Evolutionary conservation across 192 early-diverging fungal genomes (phyloP), one percentile per base, ranked within the genome.

Genomic region (Linnemannia zychae): DNA sequence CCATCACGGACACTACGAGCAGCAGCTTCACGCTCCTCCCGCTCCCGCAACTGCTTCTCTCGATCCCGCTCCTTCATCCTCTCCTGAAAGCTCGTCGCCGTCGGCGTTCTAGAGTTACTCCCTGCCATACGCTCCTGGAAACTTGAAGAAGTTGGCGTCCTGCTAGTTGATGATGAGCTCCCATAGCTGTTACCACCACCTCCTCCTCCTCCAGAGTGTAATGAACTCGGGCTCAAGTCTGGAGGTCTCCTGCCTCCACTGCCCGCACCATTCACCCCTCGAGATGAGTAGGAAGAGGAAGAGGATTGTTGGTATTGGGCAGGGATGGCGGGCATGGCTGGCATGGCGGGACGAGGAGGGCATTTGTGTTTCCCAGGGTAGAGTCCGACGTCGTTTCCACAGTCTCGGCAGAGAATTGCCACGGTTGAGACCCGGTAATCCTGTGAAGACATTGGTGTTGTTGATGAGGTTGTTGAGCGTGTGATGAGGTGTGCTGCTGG

Each of bases 351-450:
- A 37, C 57, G 60, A 17, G 80, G 70, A 7, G 74, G 74, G 24
- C 91, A 92, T 60, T 88, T 86, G 74, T 92, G 91, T 52, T 84
- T 73, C 7, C 90, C 91, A 17, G 92, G 92, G 75, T 93, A 93
- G n/a, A 88, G 47, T 18, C 92, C 92, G 36, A 93, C 92, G 52
- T 93, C 92, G 47, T 91, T 76, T 7, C 87, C 87, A 88, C 92
- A 93, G 72, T 93, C 92, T 52, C 90, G 91, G 79, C 92, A 93
- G 52, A 92, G 87, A 13, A 93, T 83, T 13, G 88, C 89, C 37
- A 93, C 76, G 57, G 82, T 87, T 9, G 92, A 93, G 18, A 93
- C 79, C 46, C 92, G 78, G 76, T 93, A 93, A 77, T 93, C 92
- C 17, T 80, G 75, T n/a, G 80, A 78, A 7, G 83, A 52, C 78